phyloP scores from a whole-genome alignment of 1,284 basidiomycete genomes.

The Tetrapyrgos nigripes region DNA sequence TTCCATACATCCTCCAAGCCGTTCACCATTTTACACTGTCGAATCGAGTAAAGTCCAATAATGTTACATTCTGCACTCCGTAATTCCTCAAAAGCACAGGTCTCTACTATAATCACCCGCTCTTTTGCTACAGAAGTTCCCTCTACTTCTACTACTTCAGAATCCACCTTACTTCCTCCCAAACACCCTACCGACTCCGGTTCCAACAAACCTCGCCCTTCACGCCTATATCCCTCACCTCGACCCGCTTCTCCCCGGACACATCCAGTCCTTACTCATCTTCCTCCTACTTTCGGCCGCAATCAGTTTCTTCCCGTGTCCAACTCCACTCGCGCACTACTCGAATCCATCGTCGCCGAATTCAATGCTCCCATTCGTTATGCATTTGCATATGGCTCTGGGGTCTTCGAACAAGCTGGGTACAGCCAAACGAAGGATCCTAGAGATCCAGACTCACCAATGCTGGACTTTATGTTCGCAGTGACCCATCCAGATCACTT shows the following conservation, averaged over 20 bases:
- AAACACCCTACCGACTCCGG: conserved; percentile 28
- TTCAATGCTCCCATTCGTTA: conserved; percentile 91
- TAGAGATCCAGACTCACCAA: conserved; percentile 58
- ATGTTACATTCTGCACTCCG: not conserved
- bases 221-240: conserved; percentile 56
- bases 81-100: not conserved
- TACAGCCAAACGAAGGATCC: conserved; percentile 44
- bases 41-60: not conserved
- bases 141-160: conserved; percentile 35
- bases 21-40: not conserved
- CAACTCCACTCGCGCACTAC: conserved; percentile 76
- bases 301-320: conserved; percentile 83
- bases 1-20: not conserved
- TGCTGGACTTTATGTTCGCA: conserved; percentile 97
- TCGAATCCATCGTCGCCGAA: conserved; percentile 75
- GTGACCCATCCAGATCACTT: conserved; percentile 92
- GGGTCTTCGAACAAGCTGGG: conserved; percentile 89
- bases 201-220: conserved; percentile 24
- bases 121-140: conserved; percentile 57
- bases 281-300: conserved; percentile 78
- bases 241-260: conserved; percentile 53
- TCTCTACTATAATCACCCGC: conserved; percentile 36
- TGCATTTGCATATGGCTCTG: conserved; percentile 95
- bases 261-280: conserved; percentile 51
- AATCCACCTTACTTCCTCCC: conserved; percentile 42